Evolutionary conservation across 2,329 filamentous ascomycete genomes (phyloP).

Genomic region (Colletotrichum acutatum): DNA sequence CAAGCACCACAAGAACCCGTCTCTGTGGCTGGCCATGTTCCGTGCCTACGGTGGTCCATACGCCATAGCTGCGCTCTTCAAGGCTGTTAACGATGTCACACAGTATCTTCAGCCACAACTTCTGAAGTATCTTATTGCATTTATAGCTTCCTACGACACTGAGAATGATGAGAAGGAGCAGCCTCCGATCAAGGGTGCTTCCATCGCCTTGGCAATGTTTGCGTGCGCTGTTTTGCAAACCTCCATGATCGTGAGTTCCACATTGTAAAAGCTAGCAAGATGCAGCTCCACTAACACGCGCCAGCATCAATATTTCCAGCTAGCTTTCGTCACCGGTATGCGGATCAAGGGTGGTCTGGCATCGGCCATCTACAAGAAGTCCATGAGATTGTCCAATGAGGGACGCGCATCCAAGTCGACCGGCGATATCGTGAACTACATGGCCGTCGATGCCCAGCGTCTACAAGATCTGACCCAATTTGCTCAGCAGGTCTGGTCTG

Average conservation of each 20-base stretch:
- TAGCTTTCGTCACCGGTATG: slow-evolving; percentile 96
- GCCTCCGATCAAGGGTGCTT: slow-evolving; percentile 84
- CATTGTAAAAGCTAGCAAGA: neutral
- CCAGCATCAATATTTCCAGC: slow-evolving; percentile 94
- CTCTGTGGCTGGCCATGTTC: slow-evolving; percentile 87
- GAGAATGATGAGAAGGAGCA: slow-evolving; percentile 65
- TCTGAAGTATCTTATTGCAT: slow-evolving; percentile 83
- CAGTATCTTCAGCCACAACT: slow-evolving; percentile 94
- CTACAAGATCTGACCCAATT: slow-evolving; percentile 96
- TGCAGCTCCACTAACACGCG: slow-evolving; percentile 28
- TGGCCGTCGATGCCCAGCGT: slow-evolving; percentile 97
- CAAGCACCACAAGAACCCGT: slow-evolving; percentile 75
- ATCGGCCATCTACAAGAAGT: slow-evolving; percentile 92
- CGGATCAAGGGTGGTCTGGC: slow-evolving; percentile 92
- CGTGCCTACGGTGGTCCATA: slow-evolving; percentile 89
- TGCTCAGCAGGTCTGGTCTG: slow-evolving; percentile 94
- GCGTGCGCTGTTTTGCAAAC: slow-evolving; percentile 87
- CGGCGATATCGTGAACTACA: slow-evolving; percentile 98
- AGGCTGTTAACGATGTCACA: slow-evolving; percentile 85
- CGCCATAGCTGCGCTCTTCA: slow-evolving; percentile 83
- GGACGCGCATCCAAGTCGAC: slow-evolving; percentile 89
- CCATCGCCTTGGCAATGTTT: slow-evolving; percentile 95
- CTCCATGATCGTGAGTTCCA: slow-evolving; percentile 70
- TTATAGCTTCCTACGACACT: slow-evolving; percentile 78
- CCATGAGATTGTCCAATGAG: slow-evolving; percentile 90